Conservation (phyloP, 2,329 filamentous ascomycete genomes). For the Lojkania enalia region DNA sequence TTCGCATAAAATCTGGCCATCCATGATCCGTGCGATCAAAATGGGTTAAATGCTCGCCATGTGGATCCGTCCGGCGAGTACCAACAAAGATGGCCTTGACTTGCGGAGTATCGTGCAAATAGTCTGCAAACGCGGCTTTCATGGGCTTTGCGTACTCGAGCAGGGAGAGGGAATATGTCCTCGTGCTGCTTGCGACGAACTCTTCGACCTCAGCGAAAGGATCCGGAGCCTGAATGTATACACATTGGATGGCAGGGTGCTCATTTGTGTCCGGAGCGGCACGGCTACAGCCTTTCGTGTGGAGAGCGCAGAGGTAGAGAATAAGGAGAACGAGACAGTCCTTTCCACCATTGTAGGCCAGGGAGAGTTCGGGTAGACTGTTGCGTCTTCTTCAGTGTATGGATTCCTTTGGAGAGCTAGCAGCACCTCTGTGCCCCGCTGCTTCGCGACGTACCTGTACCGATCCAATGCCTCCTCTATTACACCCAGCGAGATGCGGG, state of each 20-base stretch:
- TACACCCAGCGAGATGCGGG: slow-evolving; percentile 70
- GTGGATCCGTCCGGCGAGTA: slow-evolving; percentile 88
- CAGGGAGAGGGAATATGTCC: slow-evolving; percentile 74
- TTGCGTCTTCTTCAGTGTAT: slow-evolving; percentile 21
- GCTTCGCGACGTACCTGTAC: slow-evolving; percentile 65
- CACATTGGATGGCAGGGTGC: slow-evolving; percentile 65
- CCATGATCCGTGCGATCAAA: slow-evolving; percentile 87
- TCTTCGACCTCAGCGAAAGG: slow-evolving; percentile 85
- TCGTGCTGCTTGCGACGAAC: slow-evolving; percentile 72
- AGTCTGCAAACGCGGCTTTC: slow-evolving; percentile 77
- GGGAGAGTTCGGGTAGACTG: slow-evolving; percentile 76
- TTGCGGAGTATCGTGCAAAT: slow-evolving; percentile 65
- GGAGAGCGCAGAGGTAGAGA: slow-evolving; percentile 73
- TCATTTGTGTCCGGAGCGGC: slow-evolving; percentile 25
- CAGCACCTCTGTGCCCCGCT: neutral
- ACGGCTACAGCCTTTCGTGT: slow-evolving; percentile 39
- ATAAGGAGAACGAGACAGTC: slow-evolving; percentile 93
- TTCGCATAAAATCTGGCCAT: slow-evolving; percentile 90
- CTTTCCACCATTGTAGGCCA: slow-evolving; percentile 98
- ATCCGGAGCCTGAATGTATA: slow-evolving; percentile 85
- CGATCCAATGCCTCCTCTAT: slow-evolving; percentile 73
- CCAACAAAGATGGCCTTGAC: slow-evolving; percentile 85
- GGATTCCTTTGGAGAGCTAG: neutral
- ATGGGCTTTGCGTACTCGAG: slow-evolving; percentile 76
- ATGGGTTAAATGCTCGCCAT: slow-evolving; percentile 75